phyloP scores from a whole-genome alignment of 768 basidiomycete species.

The Naganishia vishniacii region DNA sequence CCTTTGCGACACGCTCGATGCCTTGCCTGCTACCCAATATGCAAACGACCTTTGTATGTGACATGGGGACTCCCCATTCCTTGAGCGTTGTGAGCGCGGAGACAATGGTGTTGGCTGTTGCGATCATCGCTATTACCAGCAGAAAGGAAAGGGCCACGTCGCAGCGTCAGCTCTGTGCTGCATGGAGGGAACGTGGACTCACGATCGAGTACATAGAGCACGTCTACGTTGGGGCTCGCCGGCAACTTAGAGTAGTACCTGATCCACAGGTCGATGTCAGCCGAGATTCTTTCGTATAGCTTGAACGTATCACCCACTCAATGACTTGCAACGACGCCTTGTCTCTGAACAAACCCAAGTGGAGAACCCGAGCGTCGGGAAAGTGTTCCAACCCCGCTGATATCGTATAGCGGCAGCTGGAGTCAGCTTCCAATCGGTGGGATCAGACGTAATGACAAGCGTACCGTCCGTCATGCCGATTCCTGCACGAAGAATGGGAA shows the following conservation, averaged over 20 bases:
- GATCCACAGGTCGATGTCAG: neutral
- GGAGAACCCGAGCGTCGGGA: conserved; percentile 82
- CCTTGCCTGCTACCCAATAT: conserved; percentile 75
- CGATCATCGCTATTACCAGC: conserved; percentile 58
- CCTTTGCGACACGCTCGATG: conserved; percentile 59
- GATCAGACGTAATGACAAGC: conserved; percentile 22
- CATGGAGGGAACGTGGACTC: conserved; percentile 23
- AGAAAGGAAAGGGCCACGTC: neutral
- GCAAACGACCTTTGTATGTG: conserved; percentile 71
- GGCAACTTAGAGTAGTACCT: conserved; percentile 80
- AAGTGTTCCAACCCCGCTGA: conserved; percentile 70
- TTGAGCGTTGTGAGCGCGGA: conserved; percentile 69
- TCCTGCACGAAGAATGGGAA: conserved; percentile 88
- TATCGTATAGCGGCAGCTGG: neutral
- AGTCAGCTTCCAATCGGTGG: neutral
- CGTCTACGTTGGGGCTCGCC: conserved; percentile 57
- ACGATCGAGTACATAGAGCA: conserved; percentile 78
- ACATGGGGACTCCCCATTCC: conserved; percentile 53
- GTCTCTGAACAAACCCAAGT: conserved; percentile 78
- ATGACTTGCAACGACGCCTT: conserved; percentile 72
- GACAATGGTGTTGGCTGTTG: conserved; percentile 85
- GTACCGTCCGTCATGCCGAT: conserved; percentile 74
- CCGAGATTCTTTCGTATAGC: conserved; percentile 54
- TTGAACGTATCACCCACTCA: conserved; percentile 49
- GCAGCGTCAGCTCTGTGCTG: no score